Conservation (phyloP, 2,329 filamentous ascomycete species). For the Apiospora hydei region DNA sequence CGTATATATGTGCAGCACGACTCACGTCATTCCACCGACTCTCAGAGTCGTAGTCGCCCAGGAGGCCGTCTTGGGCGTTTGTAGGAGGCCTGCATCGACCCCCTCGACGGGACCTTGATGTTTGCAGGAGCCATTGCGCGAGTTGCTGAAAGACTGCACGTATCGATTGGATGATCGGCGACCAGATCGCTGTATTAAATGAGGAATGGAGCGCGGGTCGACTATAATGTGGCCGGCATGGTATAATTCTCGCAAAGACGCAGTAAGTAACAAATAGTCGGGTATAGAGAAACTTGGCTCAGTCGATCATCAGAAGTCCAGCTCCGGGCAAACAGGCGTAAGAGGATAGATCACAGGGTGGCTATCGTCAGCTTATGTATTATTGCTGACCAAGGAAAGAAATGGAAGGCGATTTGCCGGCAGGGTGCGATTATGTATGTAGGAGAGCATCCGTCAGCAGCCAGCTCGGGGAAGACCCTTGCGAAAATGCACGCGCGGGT, state of each 20-base stretch:
- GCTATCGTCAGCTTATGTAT: conserved; percentile 25
- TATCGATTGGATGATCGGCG: background rate
- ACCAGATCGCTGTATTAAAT: conserved; percentile 8
- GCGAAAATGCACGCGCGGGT: background rate
- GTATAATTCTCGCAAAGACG: background rate
- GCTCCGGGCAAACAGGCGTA: conserved; percentile 13
- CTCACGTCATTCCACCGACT: conserved; percentile 85
- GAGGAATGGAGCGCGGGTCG: background rate
- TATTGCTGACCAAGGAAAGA: conserved; percentile 6
- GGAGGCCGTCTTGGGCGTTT: conserved; percentile 56
- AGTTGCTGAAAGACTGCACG: background rate
- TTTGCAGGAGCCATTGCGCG: conserved; percentile 58
- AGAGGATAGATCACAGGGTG: background rate
- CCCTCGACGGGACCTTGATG: conserved; percentile 55
- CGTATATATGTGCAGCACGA: conserved; percentile 34
- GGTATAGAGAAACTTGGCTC: conserved; percentile 12
- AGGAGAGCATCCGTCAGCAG: background rate
- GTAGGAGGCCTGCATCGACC: conserved; percentile 40
- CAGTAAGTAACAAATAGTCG: background rate
- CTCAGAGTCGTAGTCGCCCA: conserved; percentile 92
- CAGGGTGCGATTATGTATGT: conserved; percentile 8
- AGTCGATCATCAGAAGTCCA: conserved; percentile 27
- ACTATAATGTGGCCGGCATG: conserved; percentile 13
- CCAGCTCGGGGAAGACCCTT: background rate
- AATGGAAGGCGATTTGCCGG: background rate